A percentile compares a stretch with the other conserved stretches of the same genome.
Evolutionary conservation across 495 filamentous ascomycete genomes (phyloP).

Genomic region (Xylaria scruposa): DNA sequence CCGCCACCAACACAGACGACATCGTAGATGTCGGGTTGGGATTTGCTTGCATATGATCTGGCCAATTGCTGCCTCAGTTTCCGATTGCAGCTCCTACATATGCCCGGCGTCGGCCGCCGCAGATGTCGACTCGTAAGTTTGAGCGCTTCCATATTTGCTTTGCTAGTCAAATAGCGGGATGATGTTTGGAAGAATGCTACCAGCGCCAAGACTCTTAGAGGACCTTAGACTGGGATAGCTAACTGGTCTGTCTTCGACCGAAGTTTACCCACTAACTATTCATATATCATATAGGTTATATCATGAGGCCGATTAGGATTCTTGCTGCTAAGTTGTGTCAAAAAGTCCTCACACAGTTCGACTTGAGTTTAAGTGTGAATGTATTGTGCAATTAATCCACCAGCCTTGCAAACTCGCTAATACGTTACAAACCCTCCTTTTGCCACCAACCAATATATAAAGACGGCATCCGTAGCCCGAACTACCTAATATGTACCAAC

Average conservation of each 20-base stretch:
- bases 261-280: slow-evolving; percentile 16
- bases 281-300: too few relatives aligned
- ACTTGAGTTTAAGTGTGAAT: neutral
- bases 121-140: slow-evolving; percentile 31
- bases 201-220: slow-evolving; percentile 11
- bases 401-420: neutral
- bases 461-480: neutral
- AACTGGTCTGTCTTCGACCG: slow-evolving; percentile 12
- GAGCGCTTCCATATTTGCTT: slow-evolving; percentile 34
- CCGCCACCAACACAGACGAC: slow-evolving; percentile 95
- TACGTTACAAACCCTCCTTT: neutral
- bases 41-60: slow-evolving; percentile 46
- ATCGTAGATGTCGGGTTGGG: slow-evolving; percentile 76
- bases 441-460: neutral
- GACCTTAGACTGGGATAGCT: neutral
- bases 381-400: neutral
- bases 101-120: slow-evolving; percentile 22
- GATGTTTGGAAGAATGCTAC: neutral
- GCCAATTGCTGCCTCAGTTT: slow-evolving; percentile 39
- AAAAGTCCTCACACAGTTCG: neutral
- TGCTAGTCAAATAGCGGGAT: neutral
- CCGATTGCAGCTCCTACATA: slow-evolving; percentile 56
- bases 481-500: neutral
- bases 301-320: neutral
- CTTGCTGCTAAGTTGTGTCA: neutral